Base-by-base conservation (phyloP, 345 rosid genomes). In the Lepidium sativum region DNA sequence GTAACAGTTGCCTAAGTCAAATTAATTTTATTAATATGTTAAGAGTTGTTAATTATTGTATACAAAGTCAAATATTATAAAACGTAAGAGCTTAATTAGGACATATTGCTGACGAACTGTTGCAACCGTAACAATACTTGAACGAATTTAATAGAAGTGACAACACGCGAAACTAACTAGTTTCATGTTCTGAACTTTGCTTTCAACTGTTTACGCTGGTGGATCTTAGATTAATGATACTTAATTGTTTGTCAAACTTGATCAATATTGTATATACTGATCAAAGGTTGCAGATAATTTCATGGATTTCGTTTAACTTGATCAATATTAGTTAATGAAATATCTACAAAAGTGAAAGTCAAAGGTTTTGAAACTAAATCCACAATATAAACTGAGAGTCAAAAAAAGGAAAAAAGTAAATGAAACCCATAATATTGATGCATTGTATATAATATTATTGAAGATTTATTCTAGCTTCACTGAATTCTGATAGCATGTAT, bases 101-200 rank as follows among this genome's bases (percentile, higher is more conserved):
- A n/a, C n/a, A n/a, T n/a, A n/a, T n/a, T n/a, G n/a, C n/a, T n/a
- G n/a, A n/a, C n/a, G n/a, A n/a, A n/a, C n/a, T n/a, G n/a, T n/a
- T n/a, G n/a, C n/a, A n/a, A n/a, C n/a, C 61, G 53, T 43, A 25
- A 62, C 27, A 49, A 23, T 61, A 41, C 48, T 35, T 10, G 29
- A 41, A 21, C 60, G 21, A 27, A 52, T 43, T 23, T 62, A 16
- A 53, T 34, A 13, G 12, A 45, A 27, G 41, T 44, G 63, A 62
- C 25, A 62, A 14, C 49, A 47, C 8, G 45, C 50, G 34, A 39
- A 47, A 47, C 52, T 39, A 35, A 39, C 59, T 31, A 55, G 20
- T 38, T 63, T 55, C 65, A 55, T 47, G 75, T 63, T 39, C 21
- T 32, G 55, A 48, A 63, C 70, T 55, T 71, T 55, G 44, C 75